Percentiles rank a stretch among this genome's conserved stretches.
Conservation (phyloP, 2,329 filamentous ascomycete species). For the Blastomyces parvus region DNA sequence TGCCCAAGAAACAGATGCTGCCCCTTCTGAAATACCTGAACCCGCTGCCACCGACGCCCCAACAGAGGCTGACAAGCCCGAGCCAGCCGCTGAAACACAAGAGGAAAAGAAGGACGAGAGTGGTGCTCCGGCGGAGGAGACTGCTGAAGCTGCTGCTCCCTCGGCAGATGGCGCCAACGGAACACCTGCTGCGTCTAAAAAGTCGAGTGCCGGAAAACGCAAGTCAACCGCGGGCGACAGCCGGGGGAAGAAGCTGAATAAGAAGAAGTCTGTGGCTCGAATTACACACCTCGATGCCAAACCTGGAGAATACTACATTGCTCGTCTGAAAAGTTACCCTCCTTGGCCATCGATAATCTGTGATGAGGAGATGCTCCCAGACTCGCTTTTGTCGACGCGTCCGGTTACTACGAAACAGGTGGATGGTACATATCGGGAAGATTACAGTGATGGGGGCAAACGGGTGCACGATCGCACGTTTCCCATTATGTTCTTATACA, state of each 20-base stretch:
- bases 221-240: conserved; percentile 62
- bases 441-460: conserved; percentile 81
- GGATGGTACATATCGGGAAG: conserved; percentile 79
- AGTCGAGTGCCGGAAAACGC: conserved; percentile 49
- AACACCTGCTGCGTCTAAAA: conserved; percentile 41
- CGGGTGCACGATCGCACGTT: conserved; percentile 76
- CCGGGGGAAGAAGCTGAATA: conserved; percentile 72
- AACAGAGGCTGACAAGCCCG: conserved; percentile 23
- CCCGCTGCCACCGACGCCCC: conserved; percentile 4
- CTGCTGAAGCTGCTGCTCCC: conserved; percentile 19
- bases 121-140: conserved; percentile 16
- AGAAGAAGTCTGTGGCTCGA: conserved; percentile 69
- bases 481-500: conserved; percentile 87
- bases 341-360: conserved; percentile 92
- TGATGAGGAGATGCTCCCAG: conserved; percentile 87
- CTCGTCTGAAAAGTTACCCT: conserved; percentile 88
- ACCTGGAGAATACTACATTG: conserved; percentile 84
- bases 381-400: conserved; percentile 62
- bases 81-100: background rate
- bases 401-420: conserved; percentile 72
- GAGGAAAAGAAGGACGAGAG: conserved; percentile 18
- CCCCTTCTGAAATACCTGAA: conserved; percentile 22
- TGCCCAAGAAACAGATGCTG: conserved; percentile 13
- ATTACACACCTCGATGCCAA: conserved; percentile 67
- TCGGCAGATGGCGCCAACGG: conserved; percentile 36